Percentiles rank a stretch among this genome's conserved stretches.
These are phyloP conservation scores for Persicaria tinctoria DNA, from an alignment of 148 eudicot species.

Conservation along the genomic window DNA sequence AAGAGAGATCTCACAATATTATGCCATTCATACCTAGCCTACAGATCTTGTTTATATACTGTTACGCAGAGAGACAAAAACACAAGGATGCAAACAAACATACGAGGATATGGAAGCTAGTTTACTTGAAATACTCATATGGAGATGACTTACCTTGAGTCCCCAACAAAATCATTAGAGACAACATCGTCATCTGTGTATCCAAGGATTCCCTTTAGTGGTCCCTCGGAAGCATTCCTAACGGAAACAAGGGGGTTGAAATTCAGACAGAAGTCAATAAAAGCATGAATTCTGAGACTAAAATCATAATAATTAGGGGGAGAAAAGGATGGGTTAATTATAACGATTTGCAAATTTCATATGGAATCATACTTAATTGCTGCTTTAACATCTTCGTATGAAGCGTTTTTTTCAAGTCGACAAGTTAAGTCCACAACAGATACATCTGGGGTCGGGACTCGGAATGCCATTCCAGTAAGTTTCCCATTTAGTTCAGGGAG, in stretches of 20 bases:
- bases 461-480: constrained; percentile 97
- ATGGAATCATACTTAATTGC: constrained; percentile 61
- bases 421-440: constrained; percentile 97
- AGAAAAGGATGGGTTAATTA: not conserved
- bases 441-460: constrained; percentile 90
- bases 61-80: not conserved
- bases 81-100: not conserved
- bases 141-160: constrained; percentile 52
- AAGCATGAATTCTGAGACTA: not conserved
- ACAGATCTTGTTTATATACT: not conserved
- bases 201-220: constrained; percentile 88
- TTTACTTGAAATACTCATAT: not conserved
- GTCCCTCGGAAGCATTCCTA: constrained; percentile 86
- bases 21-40: not conserved
- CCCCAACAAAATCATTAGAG: constrained; percentile 93
- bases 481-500: constrained; percentile 93
- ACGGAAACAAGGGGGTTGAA: not conserved
- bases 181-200: constrained; percentile 96
- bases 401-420: constrained; percentile 82
- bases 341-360: not conserved
- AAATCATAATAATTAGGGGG: not conserved
- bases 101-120: not conserved
- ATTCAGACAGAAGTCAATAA: not conserved
- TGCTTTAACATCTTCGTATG: constrained; percentile 89
- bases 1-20: not conserved